Conservation (phyloP, 2,329 filamentous ascomycete genomes). For the Penicillium sp. region DNA sequence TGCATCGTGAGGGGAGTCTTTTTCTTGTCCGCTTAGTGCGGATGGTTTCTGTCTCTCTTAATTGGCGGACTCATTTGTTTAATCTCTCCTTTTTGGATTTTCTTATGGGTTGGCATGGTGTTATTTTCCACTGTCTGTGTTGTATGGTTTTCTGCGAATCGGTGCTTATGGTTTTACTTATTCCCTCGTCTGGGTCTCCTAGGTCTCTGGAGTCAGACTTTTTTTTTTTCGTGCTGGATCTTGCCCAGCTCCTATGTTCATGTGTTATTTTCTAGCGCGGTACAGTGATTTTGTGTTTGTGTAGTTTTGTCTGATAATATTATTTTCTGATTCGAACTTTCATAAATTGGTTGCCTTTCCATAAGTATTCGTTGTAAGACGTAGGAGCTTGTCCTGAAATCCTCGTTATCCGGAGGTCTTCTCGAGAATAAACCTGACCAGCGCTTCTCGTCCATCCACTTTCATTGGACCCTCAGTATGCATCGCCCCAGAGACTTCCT, state of each 20-base stretch:
- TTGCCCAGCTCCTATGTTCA: constrained; percentile 16
- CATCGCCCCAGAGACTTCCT: constrained; percentile 53
- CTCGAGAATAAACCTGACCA: constrained; percentile 39
- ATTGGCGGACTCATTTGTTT: constrained; percentile 25
- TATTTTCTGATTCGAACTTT: constrained; percentile 16
- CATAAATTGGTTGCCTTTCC: neutral
- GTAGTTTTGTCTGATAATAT: constrained; percentile 25
- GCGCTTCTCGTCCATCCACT: constrained; percentile 48
- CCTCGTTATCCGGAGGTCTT: neutral
- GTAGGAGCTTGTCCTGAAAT: neutral
- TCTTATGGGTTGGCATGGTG: constrained; percentile 29
- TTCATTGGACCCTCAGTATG: constrained; percentile 58
- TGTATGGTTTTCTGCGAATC: constrained; percentile 28
- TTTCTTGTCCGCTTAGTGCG: constrained; percentile 11
- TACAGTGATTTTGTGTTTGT: constrained; percentile 20
- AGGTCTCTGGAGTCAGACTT: constrained; percentile 15
- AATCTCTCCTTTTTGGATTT: constrained; percentile 20
- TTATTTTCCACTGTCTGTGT: constrained; percentile 29
- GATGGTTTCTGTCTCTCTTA: constrained; percentile 22
- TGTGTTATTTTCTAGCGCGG: constrained; percentile 26
- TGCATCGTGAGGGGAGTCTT: constrained; percentile 15
- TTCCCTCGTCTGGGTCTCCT: constrained; percentile 27
- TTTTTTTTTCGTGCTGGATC: constrained; percentile 16
- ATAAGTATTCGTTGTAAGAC: neutral
- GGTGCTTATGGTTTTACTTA: constrained; percentile 30